These are phyloP conservation scores for Hevea brasiliensis DNA, from an alignment of 345 rosid genomes.

Conservation along the genomic window DNA sequence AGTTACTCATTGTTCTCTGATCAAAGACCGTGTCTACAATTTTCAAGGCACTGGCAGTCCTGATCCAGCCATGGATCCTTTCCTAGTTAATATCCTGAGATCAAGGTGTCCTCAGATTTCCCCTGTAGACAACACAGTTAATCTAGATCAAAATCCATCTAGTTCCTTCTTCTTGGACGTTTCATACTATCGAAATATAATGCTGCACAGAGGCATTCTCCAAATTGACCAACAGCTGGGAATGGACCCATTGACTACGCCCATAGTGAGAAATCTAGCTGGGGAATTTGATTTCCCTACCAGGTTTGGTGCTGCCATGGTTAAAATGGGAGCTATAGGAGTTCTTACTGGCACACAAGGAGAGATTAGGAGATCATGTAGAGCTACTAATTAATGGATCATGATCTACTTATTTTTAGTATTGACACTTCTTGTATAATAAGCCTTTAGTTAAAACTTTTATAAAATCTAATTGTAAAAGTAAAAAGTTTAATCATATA, in stretches of 20 bases:
- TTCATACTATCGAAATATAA: slow-evolving; percentile 29
- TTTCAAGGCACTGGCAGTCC: slow-evolving; percentile 31
- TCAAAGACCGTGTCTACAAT: slow-evolving; percentile 41
- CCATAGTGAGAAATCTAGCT: slow-evolving; percentile 27
- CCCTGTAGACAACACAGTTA: slow-evolving; percentile 21
- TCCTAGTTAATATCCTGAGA: slow-evolving; percentile 25
- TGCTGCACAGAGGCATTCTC: slow-evolving; percentile 34
- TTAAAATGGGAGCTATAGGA: slow-evolving; percentile 39
- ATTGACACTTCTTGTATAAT: not conserved
- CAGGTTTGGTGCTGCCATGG: slow-evolving; percentile 46
- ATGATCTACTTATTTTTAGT: not conserved
- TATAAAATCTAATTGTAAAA: too few relatives aligned
- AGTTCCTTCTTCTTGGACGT: slow-evolving; percentile 24
- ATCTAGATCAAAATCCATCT: slow-evolving; percentile 33
- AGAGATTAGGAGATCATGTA: slow-evolving; percentile 42
- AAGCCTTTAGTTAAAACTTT: too few relatives aligned
- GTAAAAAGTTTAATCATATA: too few relatives aligned
- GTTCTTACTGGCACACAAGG: slow-evolving; percentile 39
- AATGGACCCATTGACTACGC: slow-evolving; percentile 24
- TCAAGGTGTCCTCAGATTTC: slow-evolving; percentile 33
- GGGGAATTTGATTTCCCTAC: slow-evolving; percentile 19
- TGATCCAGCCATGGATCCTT: slow-evolving; percentile 43
- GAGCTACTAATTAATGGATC: slow-evolving; percentile 22
- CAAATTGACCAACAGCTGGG: slow-evolving; percentile 39
- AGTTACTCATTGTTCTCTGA: slow-evolving; percentile 44